Evolutionary conservation across 495 filamentous ascomycete genomes (phyloP).

Genomic region (Hypomontagnella submonticulosa): DNA sequence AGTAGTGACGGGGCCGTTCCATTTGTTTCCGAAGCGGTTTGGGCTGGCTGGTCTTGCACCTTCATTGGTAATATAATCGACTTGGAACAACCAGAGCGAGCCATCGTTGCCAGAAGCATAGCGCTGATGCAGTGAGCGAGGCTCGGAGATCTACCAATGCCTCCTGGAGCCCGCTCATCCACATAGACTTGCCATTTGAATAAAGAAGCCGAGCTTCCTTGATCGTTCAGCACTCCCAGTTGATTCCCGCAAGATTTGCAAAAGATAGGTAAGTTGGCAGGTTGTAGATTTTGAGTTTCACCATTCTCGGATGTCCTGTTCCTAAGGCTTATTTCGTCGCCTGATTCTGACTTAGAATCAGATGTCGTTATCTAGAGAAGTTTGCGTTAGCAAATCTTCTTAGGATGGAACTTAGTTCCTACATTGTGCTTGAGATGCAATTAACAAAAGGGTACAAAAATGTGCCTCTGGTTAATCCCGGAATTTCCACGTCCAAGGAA

Average conservation of each 20-base stretch:
- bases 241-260: conserved; percentile 54
- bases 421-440: neutral
- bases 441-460: conserved; percentile 33
- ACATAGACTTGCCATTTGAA: conserved; percentile 55
- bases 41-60: conserved; percentile 29
- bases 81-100: conserved; percentile 61
- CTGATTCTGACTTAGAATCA: neutral
- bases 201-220: conserved; percentile 48
- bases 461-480: conserved; percentile 72
- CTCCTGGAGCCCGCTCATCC: conserved; percentile 31
- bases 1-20: conserved; percentile 41
- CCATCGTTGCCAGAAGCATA: conserved; percentile 57
- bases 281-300: conserved; percentile 3
- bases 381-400: conserved; percentile 55
- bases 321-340: neutral
- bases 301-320: conserved; percentile 1
- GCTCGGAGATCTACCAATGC: conserved; percentile 31
- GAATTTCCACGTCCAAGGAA: conserved; percentile 60
- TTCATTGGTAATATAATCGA: conserved; percentile 58
- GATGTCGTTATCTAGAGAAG: conserved; percentile 54
- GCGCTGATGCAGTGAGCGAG: conserved; percentile 60
- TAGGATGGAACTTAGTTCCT: conserved; percentile 16
- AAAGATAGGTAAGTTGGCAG: conserved; percentile 52
- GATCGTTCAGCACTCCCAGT: conserved; percentile 66
- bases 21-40: conserved; percentile 26